Conservation (phyloP, 1,284 basidiomycete species). For the Cystobasidiaceae sp. region DNA sequence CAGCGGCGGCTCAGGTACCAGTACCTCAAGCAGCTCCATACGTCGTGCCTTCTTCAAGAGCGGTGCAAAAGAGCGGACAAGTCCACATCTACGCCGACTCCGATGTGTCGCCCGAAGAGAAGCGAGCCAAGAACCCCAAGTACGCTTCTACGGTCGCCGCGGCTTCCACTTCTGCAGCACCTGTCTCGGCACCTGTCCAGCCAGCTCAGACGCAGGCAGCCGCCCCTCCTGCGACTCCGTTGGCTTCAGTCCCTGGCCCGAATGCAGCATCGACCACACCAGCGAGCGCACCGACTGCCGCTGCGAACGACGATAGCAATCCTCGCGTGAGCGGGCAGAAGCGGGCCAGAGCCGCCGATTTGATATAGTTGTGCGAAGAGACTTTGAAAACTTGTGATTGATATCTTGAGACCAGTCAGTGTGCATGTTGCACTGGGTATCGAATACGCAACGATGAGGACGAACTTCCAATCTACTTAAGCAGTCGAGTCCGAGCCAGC, state of each 20-base stretch:
- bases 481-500: too few species aligned
- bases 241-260: background rate
- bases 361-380: too few species aligned
- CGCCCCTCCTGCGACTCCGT: conserved; percentile 16
- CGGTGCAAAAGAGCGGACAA: conserved; percentile 64
- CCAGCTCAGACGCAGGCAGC: conserved; percentile 32
- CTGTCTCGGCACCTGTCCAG: background rate
- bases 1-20: conserved; percentile 41
- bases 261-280: background rate
- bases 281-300: background rate
- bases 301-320: background rate
- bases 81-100: conserved; percentile 68
- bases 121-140: conserved; percentile 64
- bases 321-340: conserved; percentile 10
- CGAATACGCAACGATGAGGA: too few species aligned
- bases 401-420: too few species aligned
- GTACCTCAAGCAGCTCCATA: conserved; percentile 46
- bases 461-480: too few species aligned
- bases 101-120: conserved; percentile 75
- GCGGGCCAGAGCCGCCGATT: conserved; percentile 30
- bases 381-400: too few species aligned
- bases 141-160: conserved; percentile 58
- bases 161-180: conserved; percentile 5
- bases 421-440: too few species aligned
- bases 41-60: conserved; percentile 57